Evolutionary conservation across 768 basidiomycete species (phyloP).

Genomic region (Chlorophyllum brunneum): DNA sequence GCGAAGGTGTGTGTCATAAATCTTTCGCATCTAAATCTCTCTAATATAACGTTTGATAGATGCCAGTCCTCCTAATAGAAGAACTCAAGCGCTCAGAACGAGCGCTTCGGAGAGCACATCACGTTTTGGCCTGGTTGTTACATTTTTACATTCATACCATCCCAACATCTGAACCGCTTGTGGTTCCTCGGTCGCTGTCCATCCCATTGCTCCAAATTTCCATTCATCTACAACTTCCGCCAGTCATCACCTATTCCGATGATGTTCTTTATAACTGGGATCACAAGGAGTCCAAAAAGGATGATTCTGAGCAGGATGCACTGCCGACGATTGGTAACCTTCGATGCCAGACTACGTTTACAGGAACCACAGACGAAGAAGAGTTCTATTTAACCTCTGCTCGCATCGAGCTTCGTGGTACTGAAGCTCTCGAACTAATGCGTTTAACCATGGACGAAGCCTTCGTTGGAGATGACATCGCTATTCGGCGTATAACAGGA

Average conservation of each 20-base stretch:
- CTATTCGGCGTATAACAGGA: conserved; percentile 54
- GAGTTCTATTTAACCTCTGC: conserved; percentile 88
- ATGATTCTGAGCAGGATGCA: conserved; percentile 24
- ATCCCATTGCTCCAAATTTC: conserved; percentile 75
- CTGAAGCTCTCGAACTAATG: conserved; percentile 83
- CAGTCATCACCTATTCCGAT: conserved; percentile 87
- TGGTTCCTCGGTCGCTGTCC: conserved; percentile 67
- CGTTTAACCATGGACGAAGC: conserved; percentile 82
- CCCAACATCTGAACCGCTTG: conserved; percentile 43
- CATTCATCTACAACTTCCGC: conserved; percentile 71
- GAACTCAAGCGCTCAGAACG: conserved; percentile 48
- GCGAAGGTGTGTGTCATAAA: conserved; percentile 34
- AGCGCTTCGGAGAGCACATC: conserved; percentile 65
- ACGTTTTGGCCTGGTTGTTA: conserved; percentile 67
- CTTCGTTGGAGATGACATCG: conserved; percentile 70
- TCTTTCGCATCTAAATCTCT: neutral
- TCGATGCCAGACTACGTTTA: conserved; percentile 66
- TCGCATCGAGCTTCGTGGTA: conserved; percentile 83
- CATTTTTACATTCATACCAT: conserved; percentile 78
- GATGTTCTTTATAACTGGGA: conserved; percentile 88
- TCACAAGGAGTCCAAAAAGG: conserved; percentile 28
- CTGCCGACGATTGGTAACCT: conserved; percentile 57
- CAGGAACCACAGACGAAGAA: conserved; percentile 72
- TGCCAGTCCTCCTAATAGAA: conserved; percentile 47
- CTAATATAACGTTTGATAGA: conserved; percentile 36